These are phyloP conservation scores for Coemansia biformis DNA, from an alignment of 192 early-diverging fungal genomes.

Conservation along the genomic window DNA sequence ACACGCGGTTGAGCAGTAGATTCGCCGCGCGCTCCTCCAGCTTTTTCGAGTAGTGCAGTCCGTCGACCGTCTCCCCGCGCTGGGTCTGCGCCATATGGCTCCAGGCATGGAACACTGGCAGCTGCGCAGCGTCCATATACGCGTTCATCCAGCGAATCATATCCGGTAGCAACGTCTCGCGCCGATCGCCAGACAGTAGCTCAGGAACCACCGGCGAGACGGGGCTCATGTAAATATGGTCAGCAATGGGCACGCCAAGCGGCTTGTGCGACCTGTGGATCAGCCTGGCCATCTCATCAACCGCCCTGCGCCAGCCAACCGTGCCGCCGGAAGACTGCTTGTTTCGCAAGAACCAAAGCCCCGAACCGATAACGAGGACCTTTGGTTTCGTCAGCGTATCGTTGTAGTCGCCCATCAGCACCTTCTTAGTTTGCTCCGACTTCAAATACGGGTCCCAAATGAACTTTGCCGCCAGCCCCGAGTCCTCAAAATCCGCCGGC, in stretches of 20 bases:
- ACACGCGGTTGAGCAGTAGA: conserved; percentile 59
- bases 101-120: conserved; percentile 55
- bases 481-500: conserved; percentile 11
- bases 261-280: conserved; percentile 4
- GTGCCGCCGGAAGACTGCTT: conserved; percentile 37
- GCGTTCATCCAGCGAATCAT: conserved; percentile 54
- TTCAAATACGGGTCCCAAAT: conserved; percentile 73
- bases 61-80: conserved; percentile 54
- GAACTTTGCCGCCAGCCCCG: conserved; percentile 52
- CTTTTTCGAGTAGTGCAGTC: conserved; percentile 58
- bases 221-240: conserved; percentile 35
- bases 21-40: conserved; percentile 52
- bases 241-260: neutral
- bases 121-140: conserved; percentile 40
- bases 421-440: conserved; percentile 24
- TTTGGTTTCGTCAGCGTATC: conserved; percentile 17
- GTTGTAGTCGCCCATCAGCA: conserved; percentile 10
- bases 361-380: conserved; percentile 53
- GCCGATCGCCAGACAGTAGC: conserved; percentile 50
- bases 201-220: conserved; percentile 48
- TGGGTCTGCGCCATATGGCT: conserved; percentile 41
- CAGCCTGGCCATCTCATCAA: conserved; percentile 35
- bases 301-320: conserved; percentile 37
- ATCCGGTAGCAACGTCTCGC: conserved; percentile 35
- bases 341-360: conserved; percentile 65